Evolutionary conservation across 2,329 filamentous ascomycete genomes (phyloP), one percentile per base, ranked within the genome.

Genomic region (Ceratocystis variospora): DNA sequence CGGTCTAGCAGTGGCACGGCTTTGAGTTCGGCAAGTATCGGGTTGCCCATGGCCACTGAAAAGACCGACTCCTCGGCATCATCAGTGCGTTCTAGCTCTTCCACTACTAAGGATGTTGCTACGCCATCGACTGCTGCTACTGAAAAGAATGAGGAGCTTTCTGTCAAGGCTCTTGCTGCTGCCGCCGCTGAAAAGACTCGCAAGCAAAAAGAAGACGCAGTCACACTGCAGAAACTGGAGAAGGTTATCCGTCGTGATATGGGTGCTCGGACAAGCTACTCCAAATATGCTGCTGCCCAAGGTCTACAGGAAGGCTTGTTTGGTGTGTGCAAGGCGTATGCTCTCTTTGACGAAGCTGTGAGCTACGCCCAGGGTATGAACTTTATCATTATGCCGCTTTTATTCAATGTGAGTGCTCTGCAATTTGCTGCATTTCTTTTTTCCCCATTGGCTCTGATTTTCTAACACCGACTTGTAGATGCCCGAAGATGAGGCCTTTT

Each of bases 341-440:
- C 94, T 15, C 80, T 99, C 37, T 97, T 92, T 71, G 94, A 99
- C 72, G 91, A 96, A 72, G 88, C 82, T 6, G 94, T 99, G 45
- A 93, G 94, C 41, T 99, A 99, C 75, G 93, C 95, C 0, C 94
- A 99, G 75, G 94, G 94, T 73, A 96, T 99, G 89, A 99, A 97
- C 74, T 99, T 99, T 73, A 84, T 99, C 68, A 89, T 91, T 62
- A 97, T 97, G 91, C 94, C 95, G 28, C 76, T 99, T 19, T 79
- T 99, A 0, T 96, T 99, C 78, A 97, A 96, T 74, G 87, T 89
- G 77, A 80, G 86, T 75, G 45, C 10, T 22, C 4, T n/a, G 17
- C 31, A 4, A 22, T 1, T 59, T 10, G 17, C 48, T 8, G 10
- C 28, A 53, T 12, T 46, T 19, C 12, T 33, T 22, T 22, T 22